Evolutionary conservation across 345 rosid species (phyloP).

Genomic region (Salix purpurea): DNA sequence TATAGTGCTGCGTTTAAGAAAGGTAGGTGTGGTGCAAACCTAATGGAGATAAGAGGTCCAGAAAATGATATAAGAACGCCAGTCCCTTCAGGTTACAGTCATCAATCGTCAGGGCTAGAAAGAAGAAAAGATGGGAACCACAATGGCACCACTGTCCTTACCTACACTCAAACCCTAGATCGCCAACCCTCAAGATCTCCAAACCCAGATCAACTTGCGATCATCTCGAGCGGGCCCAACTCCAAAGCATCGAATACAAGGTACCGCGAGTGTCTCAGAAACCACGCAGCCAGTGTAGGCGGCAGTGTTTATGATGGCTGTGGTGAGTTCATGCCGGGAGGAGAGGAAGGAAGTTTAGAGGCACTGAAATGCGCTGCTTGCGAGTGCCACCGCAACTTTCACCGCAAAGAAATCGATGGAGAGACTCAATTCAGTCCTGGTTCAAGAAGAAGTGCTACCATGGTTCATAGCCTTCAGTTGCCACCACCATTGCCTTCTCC

Average conservation of each 20-base stretch:
- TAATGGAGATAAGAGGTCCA: slow-evolving; percentile 44
- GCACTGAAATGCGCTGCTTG: slow-evolving; percentile 94
- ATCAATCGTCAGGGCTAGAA: slow-evolving; percentile 31
- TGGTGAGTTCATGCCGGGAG: slow-evolving; percentile 97
- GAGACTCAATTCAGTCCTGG: slow-evolving; percentile 34
- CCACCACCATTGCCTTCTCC: slow-evolving; percentile 51
- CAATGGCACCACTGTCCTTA: slow-evolving; percentile 38
- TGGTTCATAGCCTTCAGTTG: slow-evolving; percentile 51
- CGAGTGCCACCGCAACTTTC: slow-evolving; percentile 92
- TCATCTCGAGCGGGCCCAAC: slow-evolving; percentile 30
- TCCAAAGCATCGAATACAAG: slow-evolving; percentile 32
- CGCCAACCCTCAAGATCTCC: slow-evolving; percentile 37
- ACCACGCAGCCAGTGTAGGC: slow-evolving; percentile 87
- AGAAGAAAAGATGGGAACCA: slow-evolving; percentile 45
- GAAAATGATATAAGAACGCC: slow-evolving; percentile 37
- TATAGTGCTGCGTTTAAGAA: neutral
- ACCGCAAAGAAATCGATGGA: slow-evolving; percentile 67
- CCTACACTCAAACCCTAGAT: slow-evolving; percentile 75
- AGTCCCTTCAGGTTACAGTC: slow-evolving; percentile 23
- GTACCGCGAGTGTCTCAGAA: slow-evolving; percentile 83
- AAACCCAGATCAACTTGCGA: slow-evolving; percentile 34
- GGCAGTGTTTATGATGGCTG: slow-evolving; percentile 86
- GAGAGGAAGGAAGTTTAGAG: slow-evolving; percentile 73
- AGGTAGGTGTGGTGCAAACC: neutral
- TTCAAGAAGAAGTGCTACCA: slow-evolving; percentile 20